Percentiles rank a stretch among this genome's conserved stretches.
phyloP scores from a whole-genome alignment of 257 asterid genomes.

The Cynanchum wilfordii region DNA sequence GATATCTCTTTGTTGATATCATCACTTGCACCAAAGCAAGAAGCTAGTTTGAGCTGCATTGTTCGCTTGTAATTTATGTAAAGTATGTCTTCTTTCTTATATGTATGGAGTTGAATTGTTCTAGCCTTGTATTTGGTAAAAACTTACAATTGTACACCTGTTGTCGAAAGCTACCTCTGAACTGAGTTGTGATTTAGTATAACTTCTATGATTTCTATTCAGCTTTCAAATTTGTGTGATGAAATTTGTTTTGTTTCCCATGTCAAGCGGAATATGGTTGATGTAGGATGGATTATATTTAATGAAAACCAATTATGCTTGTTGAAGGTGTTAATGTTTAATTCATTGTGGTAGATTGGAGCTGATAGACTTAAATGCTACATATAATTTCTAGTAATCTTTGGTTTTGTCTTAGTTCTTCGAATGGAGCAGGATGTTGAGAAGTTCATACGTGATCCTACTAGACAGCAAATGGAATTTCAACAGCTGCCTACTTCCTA shows the following conservation, averaged over 20 bases:
- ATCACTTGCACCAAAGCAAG: neutral
- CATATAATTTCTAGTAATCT: neutral
- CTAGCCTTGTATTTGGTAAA: neutral
- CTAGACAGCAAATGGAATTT: slow-evolving; percentile 90
- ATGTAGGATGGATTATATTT: no score
- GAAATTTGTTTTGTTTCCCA: neutral
- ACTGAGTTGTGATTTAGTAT: neutral
- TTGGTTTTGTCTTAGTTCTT: slow-evolving; percentile 49
- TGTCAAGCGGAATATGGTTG: neutral
- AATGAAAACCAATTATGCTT: neutral
- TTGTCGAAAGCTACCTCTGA: neutral
- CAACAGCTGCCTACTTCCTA: slow-evolving; percentile 95
- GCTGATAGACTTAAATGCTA: no score
- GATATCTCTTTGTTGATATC: neutral
- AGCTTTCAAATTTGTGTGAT: neutral
- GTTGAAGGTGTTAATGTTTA: neutral
- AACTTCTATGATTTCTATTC: neutral
- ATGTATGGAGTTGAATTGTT: neutral
- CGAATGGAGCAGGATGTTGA: slow-evolving; percentile 97
- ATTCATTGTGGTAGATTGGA: neutral
- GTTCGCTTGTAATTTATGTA: neutral
- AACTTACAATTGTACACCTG: neutral
- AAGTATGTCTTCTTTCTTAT: neutral
- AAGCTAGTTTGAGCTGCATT: neutral
- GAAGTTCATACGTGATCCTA: slow-evolving; percentile 79